Evolutionary conservation across 257 asterid genomes (phyloP).

Genomic region (Schizonepeta tenuifolia): DNA sequence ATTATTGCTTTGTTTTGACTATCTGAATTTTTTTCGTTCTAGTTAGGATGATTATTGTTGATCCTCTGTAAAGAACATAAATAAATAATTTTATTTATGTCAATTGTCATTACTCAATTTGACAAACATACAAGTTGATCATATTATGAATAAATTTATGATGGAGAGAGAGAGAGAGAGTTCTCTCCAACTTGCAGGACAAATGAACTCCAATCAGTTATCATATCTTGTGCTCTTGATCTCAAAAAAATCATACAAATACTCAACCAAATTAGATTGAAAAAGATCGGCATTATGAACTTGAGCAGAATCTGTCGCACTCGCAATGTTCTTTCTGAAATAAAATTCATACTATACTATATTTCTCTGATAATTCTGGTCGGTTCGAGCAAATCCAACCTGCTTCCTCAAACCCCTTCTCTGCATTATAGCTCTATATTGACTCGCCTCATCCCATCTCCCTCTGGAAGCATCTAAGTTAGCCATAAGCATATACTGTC

Average conservation of each 20-base stretch:
- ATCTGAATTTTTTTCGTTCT: not conserved
- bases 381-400: constrained; percentile 46
- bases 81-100: not conserved
- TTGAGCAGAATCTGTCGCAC: constrained; percentile 12
- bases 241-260: not conserved
- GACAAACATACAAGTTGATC: too few species aligned
- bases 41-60: not conserved
- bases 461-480: constrained; percentile 52
- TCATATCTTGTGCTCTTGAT: not conserved
- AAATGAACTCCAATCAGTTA: not conserved
- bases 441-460: constrained; percentile 51
- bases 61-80: too few species aligned
- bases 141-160: too few species aligned
- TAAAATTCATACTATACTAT: too few species aligned
- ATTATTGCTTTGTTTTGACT: not conserved
- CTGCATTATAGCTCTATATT: constrained; percentile 49
- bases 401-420: constrained; percentile 51
- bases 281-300: not conserved
- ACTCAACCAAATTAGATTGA: not conserved
- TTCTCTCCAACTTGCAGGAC: not conserved
- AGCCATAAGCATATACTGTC: constrained; percentile 55
- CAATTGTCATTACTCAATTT: not conserved
- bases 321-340: not conserved
- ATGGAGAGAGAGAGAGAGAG: not conserved
- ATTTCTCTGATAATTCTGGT: constrained; percentile 20